phyloP scores from a whole-genome alignment of 345 rosid genomes.

The Eucalyptus decipiens region DNA sequence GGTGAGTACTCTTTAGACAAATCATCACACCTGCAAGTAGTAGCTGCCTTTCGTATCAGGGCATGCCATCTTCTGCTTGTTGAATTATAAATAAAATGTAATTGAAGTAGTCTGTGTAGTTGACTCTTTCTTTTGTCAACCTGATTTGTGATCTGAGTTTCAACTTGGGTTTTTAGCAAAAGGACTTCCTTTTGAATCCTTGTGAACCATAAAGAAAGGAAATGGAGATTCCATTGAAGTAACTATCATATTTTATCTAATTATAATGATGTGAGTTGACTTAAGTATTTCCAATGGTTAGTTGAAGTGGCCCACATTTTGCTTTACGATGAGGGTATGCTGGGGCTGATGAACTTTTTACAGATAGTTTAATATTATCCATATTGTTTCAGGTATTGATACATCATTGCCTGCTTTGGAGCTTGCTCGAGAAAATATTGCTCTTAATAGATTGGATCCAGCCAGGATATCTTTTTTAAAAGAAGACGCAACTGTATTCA shows the following conservation, averaged over 20 bases:
- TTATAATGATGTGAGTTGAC: not conserved
- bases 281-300: not conserved
- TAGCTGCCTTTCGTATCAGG: not conserved
- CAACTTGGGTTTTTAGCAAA: not conserved
- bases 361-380: not conserved
- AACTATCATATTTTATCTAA: not conserved
- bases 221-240: not conserved
- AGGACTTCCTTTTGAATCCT: not conserved
- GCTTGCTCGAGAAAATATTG: conserved; percentile 73
- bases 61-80: not conserved
- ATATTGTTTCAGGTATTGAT: conserved; percentile 52
- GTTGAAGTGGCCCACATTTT: not conserved
- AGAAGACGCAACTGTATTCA: conserved; percentile 66
- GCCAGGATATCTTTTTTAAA: conserved; percentile 41
- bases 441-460: conserved; percentile 65
- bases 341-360: not conserved
- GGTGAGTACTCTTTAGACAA: not conserved
- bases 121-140: not conserved
- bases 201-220: not conserved
- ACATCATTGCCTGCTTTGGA: conserved; percentile 79
- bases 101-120: not conserved
- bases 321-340: not conserved
- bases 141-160: not conserved
- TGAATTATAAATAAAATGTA: not conserved
- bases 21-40: not conserved